Base-by-base conservation (phyloP, 2,329 filamentous ascomycete genomes). In the Beauveria rudraprayagi region DNA sequence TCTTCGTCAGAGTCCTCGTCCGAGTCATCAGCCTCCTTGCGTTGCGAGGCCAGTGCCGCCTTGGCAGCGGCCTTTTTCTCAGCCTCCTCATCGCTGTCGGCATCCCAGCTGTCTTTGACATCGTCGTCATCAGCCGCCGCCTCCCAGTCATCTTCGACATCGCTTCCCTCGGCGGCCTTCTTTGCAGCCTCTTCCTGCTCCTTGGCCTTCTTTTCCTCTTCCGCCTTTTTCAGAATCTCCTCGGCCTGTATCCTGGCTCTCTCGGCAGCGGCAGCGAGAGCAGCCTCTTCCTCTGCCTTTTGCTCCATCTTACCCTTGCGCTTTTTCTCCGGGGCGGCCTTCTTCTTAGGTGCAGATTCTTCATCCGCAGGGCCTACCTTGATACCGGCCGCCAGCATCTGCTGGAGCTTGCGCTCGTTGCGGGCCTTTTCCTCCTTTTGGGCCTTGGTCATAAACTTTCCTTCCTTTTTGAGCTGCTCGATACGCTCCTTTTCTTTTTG, bases 81-180 rank as follows among this genome's bases (percentile, higher is more conserved):
- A 70, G 77, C 75, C 68, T 92, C 89, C 7, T 90, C 88, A 54
- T 90, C 89, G 3, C 86, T 87, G 60, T 91, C 89, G 40, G 90
- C 92, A 72, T 97, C 93, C 93, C 93, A 97, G 78, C 88, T 93
- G 66, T 97, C 93, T 76, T 97, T 97, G 69, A 96, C 82, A 63
- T 89, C 87, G 17, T 88, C 87, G 28, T 90, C 84, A 53, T 90
- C 89, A 28, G 87, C 89, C 34, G 90, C 87, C 34, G 87, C 85
- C 74, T 97, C 91, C 92, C 92, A 96, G 73, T 96, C 92, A 41
- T 95, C 88, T 17, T 90, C 87, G 28, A 89, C 73, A 19, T 85
- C 86, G 54, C 84, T 87, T 56, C 80, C 78, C 4, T 71, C 77
- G 16, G 79, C 81, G 56, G 83, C 79, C 37, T 80, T 80, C 30